A percentile compares a stretch with the other conserved stretches of the same genome.
These are phyloP conservation scores for Phaseolus lunatus DNA, from an alignment of 306 rosid species.

Conservation along the genomic window DNA sequence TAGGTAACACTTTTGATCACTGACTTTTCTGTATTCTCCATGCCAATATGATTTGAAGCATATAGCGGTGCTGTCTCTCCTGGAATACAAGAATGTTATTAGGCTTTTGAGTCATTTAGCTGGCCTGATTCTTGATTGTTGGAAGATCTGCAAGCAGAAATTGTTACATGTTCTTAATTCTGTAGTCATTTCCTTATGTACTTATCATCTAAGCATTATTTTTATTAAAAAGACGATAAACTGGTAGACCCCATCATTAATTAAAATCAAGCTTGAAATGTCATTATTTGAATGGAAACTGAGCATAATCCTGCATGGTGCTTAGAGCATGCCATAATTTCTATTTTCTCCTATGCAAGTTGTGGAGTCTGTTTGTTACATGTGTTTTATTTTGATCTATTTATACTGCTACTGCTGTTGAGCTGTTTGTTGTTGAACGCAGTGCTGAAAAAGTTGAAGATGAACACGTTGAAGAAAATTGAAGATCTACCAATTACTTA, in stretches of 20 bases:
- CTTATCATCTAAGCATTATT: background rate
- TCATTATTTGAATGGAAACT: background rate
- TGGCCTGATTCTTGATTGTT: slow-evolving; percentile 6
- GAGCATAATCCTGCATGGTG: background rate
- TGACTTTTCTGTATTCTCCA: background rate
- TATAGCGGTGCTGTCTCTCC: background rate
- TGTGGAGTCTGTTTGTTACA: slow-evolving; percentile 11
- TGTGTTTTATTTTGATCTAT: background rate
- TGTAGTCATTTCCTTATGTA: background rate
- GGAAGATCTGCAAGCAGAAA: slow-evolving; percentile 10
- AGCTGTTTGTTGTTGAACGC: slow-evolving; percentile 48
- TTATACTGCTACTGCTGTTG: slow-evolving; percentile 4
- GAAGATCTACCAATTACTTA: slow-evolving; percentile 45
- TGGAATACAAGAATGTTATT: slow-evolving; percentile 10
- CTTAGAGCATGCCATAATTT: background rate
- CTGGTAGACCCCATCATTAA: background rate
- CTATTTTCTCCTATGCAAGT: background rate
- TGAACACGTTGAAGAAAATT: slow-evolving; percentile 60
- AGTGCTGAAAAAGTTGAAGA: slow-evolving; percentile 76
- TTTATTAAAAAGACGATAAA: background rate
- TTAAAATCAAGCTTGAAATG: background rate
- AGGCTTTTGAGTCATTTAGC: slow-evolving; percentile 14
- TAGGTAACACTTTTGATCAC: background rate
- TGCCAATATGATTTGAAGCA: background rate
- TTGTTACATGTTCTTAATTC: background rate